A percentile compares a stretch with the other conserved stretches of the same genome.
These are phyloP conservation scores for Salix viminalis DNA, from an alignment of 345 rosid genomes.

Conservation along the genomic window DNA sequence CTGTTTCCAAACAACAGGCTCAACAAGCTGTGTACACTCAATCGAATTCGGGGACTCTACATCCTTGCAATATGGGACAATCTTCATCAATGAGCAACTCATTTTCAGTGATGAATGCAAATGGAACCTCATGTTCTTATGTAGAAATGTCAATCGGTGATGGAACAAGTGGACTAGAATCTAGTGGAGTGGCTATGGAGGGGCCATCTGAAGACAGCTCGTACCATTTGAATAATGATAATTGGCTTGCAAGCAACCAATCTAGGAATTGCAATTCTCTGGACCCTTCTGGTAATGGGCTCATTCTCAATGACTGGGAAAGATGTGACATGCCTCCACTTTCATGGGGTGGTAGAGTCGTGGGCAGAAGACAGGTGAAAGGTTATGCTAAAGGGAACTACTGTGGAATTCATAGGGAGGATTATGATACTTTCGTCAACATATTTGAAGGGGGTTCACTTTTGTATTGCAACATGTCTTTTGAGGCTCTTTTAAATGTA, in stretches of 20 bases:
- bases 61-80: constrained; percentile 33
- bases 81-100: constrained; percentile 37
- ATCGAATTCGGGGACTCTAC: constrained; percentile 36
- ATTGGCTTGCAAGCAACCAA: constrained; percentile 65
- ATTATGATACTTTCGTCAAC: constrained; percentile 72
- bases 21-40: constrained; percentile 42
- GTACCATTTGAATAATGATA: constrained; percentile 49
- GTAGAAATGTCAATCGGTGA: constrained; percentile 37
- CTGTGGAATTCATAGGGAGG: constrained; percentile 64
- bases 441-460: constrained; percentile 94
- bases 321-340: constrained; percentile 64
- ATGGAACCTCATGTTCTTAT: constrained; percentile 43
- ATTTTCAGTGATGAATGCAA: constrained; percentile 38
- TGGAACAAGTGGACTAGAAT: constrained; percentile 39
- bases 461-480: constrained; percentile 89
- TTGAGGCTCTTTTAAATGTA: constrained; percentile 82
- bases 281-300: constrained; percentile 54
- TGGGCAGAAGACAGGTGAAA: constrained; percentile 65
- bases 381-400: constrained; percentile 52
- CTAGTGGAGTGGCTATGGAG: constrained; percentile 57
- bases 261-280: constrained; percentile 54
- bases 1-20: constrained; percentile 44
- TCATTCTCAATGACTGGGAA: constrained; percentile 74
- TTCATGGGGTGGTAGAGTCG: constrained; percentile 98
- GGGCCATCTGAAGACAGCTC: constrained; percentile 81